Conservation (phyloP, 1,139 yeast genomes). For the Saccharomyces hybrid region DNA sequence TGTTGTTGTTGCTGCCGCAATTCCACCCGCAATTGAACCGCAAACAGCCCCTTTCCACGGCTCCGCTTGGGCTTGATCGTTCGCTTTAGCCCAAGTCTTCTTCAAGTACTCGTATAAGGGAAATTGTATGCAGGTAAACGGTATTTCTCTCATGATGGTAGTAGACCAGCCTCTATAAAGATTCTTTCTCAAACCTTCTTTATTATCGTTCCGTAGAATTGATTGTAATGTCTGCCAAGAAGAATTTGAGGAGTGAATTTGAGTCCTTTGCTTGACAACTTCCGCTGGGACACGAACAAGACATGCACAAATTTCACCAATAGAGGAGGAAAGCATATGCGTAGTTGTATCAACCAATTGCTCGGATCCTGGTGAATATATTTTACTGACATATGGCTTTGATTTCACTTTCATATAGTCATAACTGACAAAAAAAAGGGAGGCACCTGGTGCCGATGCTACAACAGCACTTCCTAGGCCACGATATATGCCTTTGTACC, state of each 20-base stretch:
- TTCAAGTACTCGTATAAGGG: constrained; percentile 86
- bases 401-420: constrained; percentile 62
- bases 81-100: constrained; percentile 41
- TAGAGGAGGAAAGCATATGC: constrained; percentile 82
- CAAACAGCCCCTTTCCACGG: constrained; percentile 83
- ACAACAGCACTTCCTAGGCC: constrained; percentile 91
- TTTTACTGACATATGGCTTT: constrained; percentile 37
- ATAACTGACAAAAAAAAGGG: constrained; percentile 82
- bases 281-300: constrained; percentile 93
- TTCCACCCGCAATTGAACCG: constrained; percentile 90
- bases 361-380: constrained; percentile 19
- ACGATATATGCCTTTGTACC: constrained; percentile 80
- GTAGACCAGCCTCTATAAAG: constrained; percentile 89
- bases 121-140: constrained; percentile 90
- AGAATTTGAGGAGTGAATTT: constrained; percentile 47
- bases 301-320: constrained; percentile 92
- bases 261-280: constrained; percentile 90
- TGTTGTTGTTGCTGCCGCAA: constrained; percentile 90
- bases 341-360: constrained; percentile 38
- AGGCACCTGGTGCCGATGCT: constrained; percentile 92
- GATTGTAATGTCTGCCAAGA: constrained; percentile 60
- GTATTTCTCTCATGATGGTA: constrained; percentile 89
- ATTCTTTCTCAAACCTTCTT: constrained; percentile 73
- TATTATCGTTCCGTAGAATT: constrained; percentile 51
- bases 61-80: constrained; percentile 36